These are phyloP conservation scores for Dactylellina drechsleri DNA, from an alignment of 2,329 filamentous ascomycete genomes.

Conservation along the genomic window DNA sequence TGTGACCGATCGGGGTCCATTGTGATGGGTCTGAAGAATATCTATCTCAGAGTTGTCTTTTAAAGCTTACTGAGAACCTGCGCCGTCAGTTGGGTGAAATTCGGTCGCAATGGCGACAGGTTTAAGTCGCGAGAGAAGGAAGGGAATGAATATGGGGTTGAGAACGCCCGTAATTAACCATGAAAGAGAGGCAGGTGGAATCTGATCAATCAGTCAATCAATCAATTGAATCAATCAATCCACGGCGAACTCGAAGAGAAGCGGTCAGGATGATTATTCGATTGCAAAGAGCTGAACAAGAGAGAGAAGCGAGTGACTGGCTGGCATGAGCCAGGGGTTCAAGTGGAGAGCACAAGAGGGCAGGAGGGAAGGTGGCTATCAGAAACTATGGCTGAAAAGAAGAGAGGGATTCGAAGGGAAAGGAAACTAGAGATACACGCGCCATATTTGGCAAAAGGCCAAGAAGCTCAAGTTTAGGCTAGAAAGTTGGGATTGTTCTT, in stretches of 20 bases:
- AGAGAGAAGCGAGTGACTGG: slow-evolving; percentile 3
- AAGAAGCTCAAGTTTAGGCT: slow-evolving; percentile 49
- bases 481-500: slow-evolving; percentile 34
- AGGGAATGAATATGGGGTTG: slow-evolving; percentile 35
- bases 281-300: not conserved
- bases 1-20: slow-evolving; percentile 53
- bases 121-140: slow-evolving; percentile 30
- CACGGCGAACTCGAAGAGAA: slow-evolving; percentile 12
- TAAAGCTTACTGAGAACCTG: slow-evolving; percentile 4
- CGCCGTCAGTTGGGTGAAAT: slow-evolving; percentile 15
- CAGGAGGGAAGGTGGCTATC: slow-evolving; percentile 48
- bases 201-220: slow-evolving; percentile 2
- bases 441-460: slow-evolving; percentile 16
- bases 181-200: slow-evolving; percentile 25
- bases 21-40: not conserved
- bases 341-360: slow-evolving; percentile 10
- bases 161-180: slow-evolving; percentile 16
- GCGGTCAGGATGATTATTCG: slow-evolving; percentile 6
- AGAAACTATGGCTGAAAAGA: slow-evolving; percentile 42
- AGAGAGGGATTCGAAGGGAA: not conserved
- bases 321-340: slow-evolving; percentile 2
- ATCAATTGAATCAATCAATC: slow-evolving; percentile 18
- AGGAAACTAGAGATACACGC: slow-evolving; percentile 17
- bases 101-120: not conserved
- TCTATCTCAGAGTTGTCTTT: slow-evolving; percentile 7